Percentiles rank a stretch among this genome's conserved stretches.
Conservation (phyloP, 2,329 filamentous ascomycete genomes). For the Paracamarosporium sp. region DNA sequence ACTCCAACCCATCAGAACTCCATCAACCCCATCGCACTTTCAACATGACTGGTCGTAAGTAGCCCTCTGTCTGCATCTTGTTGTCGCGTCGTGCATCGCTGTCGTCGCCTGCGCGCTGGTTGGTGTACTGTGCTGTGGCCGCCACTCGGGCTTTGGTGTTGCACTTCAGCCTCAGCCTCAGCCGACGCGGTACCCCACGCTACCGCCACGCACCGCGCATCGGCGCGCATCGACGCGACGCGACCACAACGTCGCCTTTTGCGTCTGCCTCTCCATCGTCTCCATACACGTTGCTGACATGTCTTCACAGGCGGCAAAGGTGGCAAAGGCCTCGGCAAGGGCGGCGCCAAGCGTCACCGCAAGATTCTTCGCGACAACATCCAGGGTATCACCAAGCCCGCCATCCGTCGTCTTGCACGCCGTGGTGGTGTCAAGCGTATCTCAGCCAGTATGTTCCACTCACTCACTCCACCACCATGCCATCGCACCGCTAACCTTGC, state of each 20-base stretch:
- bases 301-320: slow-evolving; percentile 57
- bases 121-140: slow-evolving; percentile 12
- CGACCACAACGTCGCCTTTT: slow-evolving; percentile 21
- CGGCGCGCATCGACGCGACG: slow-evolving; percentile 16
- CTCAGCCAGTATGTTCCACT: slow-evolving; percentile 53
- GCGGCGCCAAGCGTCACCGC: slow-evolving; percentile 61
- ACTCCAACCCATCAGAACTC: slow-evolving; percentile 25
- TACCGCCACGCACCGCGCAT: slow-evolving; percentile 17
- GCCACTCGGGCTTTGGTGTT: slow-evolving; percentile 26
- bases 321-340: slow-evolving; percentile 62
- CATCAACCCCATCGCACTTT: slow-evolving; percentile 31
- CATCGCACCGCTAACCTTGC: slow-evolving; percentile 29
- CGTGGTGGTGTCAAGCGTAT: slow-evolving; percentile 63
- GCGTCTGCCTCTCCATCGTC: slow-evolving; percentile 5
- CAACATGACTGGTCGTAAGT: slow-evolving; percentile 56
- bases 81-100: slow-evolving; percentile 25
- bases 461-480: slow-evolving; percentile 1
- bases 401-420: slow-evolving; percentile 61
- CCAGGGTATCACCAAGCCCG: slow-evolving; percentile 62
- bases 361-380: slow-evolving; percentile 64
- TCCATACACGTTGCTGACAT: slow-evolving; percentile 39
- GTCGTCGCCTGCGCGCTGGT: slow-evolving; percentile 19
- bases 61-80: slow-evolving; percentile 15
- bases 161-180: slow-evolving; percentile 35
- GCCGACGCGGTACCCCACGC: slow-evolving; percentile 21